Percentiles rank a stretch among this genome's conserved stretches.
These are phyloP conservation scores for Leccinum broughii DNA, from an alignment of 768 basidiomycete species.

Conservation along the genomic window DNA sequence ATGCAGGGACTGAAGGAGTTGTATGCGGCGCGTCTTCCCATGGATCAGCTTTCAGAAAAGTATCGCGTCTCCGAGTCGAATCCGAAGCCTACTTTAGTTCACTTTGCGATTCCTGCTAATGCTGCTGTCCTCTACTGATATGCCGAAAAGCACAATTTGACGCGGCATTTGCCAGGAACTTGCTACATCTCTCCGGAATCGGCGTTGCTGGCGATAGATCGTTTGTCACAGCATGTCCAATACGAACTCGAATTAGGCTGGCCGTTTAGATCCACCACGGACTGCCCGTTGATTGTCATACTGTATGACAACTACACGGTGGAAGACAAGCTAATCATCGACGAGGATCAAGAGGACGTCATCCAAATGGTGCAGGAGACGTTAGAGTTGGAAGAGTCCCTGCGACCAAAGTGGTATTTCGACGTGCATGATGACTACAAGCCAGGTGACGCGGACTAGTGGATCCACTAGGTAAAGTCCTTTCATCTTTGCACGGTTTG, in stretches of 20 bases:
- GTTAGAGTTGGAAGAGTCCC: not conserved
- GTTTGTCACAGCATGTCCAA: not conserved
- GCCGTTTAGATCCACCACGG: not conserved
- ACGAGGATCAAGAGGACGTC: constrained; percentile 1
- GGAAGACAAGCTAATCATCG: not conserved
- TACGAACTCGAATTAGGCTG: not conserved
- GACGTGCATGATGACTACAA: not conserved
- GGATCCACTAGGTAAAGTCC: not conserved
- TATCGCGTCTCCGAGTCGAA: not conserved
- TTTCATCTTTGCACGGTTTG: not conserved
- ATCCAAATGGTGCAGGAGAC: not conserved
- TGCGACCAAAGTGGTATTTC: not conserved
- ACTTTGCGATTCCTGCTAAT: constrained; percentile 1
- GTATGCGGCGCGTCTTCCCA: not conserved
- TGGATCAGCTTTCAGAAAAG: not conserved
- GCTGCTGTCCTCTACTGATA: not conserved
- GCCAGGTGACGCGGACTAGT: not conserved
- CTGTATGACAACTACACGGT: constrained; percentile 3
- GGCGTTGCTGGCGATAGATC: not conserved
- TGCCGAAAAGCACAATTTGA: not conserved
- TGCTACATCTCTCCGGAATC: not conserved
- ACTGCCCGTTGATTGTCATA: not conserved
- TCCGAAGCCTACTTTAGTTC: not conserved
- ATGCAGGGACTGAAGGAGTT: not conserved
- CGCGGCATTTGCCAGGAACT: no score